Conservation (phyloP, 768 basidiomycete species). For the Boletus insuetus region DNA sequence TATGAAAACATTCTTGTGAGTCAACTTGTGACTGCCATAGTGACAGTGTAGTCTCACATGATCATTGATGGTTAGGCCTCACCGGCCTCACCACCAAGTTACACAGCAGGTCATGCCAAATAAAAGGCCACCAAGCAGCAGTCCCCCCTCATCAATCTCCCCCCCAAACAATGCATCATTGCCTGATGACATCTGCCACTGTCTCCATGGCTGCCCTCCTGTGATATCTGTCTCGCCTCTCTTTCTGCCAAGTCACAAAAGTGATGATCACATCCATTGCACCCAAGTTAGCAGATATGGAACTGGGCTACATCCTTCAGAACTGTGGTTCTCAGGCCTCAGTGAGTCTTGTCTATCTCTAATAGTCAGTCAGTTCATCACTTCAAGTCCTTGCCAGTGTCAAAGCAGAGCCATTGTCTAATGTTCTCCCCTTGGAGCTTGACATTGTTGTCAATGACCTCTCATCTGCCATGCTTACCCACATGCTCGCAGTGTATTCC, state of each 20-base stretch:
- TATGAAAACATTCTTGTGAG: no score
- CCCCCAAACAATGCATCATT: no score
- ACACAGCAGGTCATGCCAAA: no score
- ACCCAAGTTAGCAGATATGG: conserved; percentile 26
- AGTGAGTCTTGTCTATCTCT: conserved; percentile 8
- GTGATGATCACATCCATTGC: conserved; percentile 17
- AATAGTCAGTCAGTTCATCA: neutral
- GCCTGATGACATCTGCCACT: no score
- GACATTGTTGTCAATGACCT: conserved; percentile 25
- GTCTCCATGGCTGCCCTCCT: no score
- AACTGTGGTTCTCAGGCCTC: conserved; percentile 27
- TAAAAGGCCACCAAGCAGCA: no score
- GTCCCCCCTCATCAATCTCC: no score
- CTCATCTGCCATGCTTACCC: conserved; percentile 32
- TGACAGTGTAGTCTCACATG: no score
- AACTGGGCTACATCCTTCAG: conserved; percentile 25
- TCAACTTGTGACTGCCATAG: no score
- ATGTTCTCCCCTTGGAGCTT: conserved; percentile 29
- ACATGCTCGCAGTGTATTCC: conserved; percentile 32
- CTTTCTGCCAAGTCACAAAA: conserved; percentile 4
- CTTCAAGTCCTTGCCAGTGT: conserved; percentile 30
- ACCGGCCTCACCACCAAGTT: no score
- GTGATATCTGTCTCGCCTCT: conserved; percentile 17
- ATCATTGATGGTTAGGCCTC: no score
- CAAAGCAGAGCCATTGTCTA: conserved; percentile 15